A percentile compares a stretch with the other conserved stretches of the same genome.
Conservation (phyloP, 768 basidiomycete species). For the Tylopilus cervinicoccineus region DNA sequence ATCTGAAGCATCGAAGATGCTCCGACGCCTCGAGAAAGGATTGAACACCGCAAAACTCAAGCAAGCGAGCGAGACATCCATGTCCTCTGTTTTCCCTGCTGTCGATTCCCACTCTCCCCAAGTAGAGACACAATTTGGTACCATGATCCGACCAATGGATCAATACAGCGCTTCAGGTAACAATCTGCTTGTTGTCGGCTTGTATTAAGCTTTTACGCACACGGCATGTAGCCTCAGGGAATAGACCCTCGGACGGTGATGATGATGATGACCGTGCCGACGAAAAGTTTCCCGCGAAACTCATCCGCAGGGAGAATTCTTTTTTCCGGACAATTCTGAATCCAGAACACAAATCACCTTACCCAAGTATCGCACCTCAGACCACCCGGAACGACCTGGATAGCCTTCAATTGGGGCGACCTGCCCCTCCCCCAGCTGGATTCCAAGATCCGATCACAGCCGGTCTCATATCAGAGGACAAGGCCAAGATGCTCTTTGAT, state of each 20-base stretch:
- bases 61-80: slow-evolving; percentile 37
- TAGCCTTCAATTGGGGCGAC: slow-evolving; percentile 32
- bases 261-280: slow-evolving; percentile 68
- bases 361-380: slow-evolving; percentile 24
- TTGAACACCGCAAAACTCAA: slow-evolving; percentile 75
- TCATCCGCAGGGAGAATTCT: slow-evolving; percentile 73
- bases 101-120: slow-evolving; percentile 29
- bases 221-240: slow-evolving; percentile 20
- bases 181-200: slow-evolving; percentile 1
- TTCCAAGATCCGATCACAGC: slow-evolving; percentile 67
- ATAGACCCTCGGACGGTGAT: slow-evolving; percentile 37
- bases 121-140: slow-evolving; percentile 26
- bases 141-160: slow-evolving; percentile 29
- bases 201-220: background rate
- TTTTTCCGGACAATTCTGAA: slow-evolving; percentile 85
- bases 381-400: slow-evolving; percentile 34
- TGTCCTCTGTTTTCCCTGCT: slow-evolving; percentile 31
- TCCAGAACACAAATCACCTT: slow-evolving; percentile 51
- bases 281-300: slow-evolving; percentile 69
- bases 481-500: slow-evolving; percentile 72
- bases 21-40: slow-evolving; percentile 81
- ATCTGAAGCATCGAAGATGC: slow-evolving; percentile 87
- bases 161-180: slow-evolving; percentile 29
- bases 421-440: slow-evolving; percentile 36
- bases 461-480: slow-evolving; percentile 65